Evolutionary conservation across 2,329 filamentous ascomycete species (phyloP), one percentile per base, ranked within the genome.

Genomic region (Fusarium duplospermum): DNA sequence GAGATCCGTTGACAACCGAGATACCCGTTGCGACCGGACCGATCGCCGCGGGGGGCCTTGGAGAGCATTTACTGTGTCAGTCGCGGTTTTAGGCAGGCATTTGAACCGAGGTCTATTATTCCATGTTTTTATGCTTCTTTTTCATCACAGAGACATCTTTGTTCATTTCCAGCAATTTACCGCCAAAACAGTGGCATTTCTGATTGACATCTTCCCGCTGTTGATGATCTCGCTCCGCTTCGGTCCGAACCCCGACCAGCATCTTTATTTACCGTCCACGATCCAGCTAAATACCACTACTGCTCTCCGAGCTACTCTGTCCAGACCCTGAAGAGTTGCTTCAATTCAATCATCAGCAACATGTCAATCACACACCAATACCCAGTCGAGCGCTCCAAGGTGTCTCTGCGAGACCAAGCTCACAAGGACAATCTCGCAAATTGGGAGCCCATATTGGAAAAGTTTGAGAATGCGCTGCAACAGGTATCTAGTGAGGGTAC

Each of bases 341-440:
- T 11, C 35, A 27, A 4, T 4, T n/a, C 10, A 24, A 35, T 14
- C 9, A 36, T 27, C 35, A 2, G 3, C 56, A 36, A 18, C 7
- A 60, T 60, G 57, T 18, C 57, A 11, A 22, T 14, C 24, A 45
- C 18, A 31, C 57, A 60, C 13, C 36, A 27, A 13, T 60, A 60
- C 36, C 57, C 57, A 16, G 57, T 60, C 18, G 57, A 60, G 57
- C 57, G 36, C n/a, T 60, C 57, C 22, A 60, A 60, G 57, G 57
- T 60, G 24, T 29, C 35, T 8, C 38, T 42, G 1, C 24, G 57
- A 4, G 57, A 60, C 9, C 57, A 60, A 22, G 38, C 35, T 29
- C 57, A 60, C 57, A 60, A 42, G 14, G 57, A 60, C 11, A 60
- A 60, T 18, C 35, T 38, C 10, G 31, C 22, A 11, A 58, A 38